Base-by-base conservation (phyloP, 257 asterid genomes). In the Prunella vulgaris region DNA sequence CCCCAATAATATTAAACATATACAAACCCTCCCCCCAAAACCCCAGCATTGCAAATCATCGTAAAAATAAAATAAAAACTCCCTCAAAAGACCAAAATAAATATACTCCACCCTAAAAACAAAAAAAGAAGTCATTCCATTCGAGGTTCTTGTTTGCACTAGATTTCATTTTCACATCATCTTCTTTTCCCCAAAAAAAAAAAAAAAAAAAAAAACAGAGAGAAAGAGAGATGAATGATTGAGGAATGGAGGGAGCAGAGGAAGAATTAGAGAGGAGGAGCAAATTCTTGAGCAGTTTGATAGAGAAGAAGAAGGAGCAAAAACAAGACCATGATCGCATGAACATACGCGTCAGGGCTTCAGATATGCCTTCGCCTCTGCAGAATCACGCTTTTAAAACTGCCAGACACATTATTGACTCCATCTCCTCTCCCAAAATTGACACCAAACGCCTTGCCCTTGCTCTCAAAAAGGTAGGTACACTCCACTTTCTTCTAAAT, bases 371-470 rank as follows among this genome's bases (percentile, higher is more conserved):
- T 38, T 35, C 76, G 54, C 37, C 84, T 72, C 59, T 90, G 74
- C 98, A 92, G 60, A 84, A 86, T 54, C 90, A 81, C 38, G 98
- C 98, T 14, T 88, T 92, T 22, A 77, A 76, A 27, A 72, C 83
- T 60, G 81, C 95, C 7, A 76, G 81, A 78, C 57, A 74, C 60
- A 56, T 73, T 73, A 78, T 92, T 62, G 79, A 83, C 28, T 79
- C 95, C 77, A 89, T 82, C 87, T 71, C 85, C 67, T 76, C 79
- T 44, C 67, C 80, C 65, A 89, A 87, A 83, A 61, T 82, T 70
- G 95, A 92, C 73, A 92, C 78, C 82, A 92, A 89, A 76, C 79
- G 83, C 79, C 87, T 92, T 48, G 98, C 98, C 62, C 90, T 89
- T 32, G 77, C 87, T 17, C 91, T 87, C 53, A 92, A 92, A 73